Evolutionary conservation across 129 eudicot genomes (phyloP), one percentile per base, ranked within the genome.

Genomic region (Pseudognaphalium luteoalbum): DNA sequence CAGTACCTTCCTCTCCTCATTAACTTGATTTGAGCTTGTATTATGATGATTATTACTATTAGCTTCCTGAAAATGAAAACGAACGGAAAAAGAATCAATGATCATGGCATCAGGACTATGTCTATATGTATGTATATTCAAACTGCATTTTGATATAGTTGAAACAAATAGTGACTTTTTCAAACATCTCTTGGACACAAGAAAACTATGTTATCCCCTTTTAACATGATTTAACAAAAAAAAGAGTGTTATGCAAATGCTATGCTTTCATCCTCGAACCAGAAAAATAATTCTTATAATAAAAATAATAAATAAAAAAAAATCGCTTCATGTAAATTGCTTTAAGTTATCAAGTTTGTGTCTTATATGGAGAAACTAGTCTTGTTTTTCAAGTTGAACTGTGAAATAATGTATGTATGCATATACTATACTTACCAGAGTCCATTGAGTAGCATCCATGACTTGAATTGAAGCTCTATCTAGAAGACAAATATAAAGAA

Each of bases 391-490:
- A 25, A 3, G 47, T 41, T 41, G 47, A 41, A 41, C 47, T 60
- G 14, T 42, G 4, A 7, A 5, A 11, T 17, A 42, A 42, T 7
- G 3, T 29, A 22, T 60, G 66, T 60, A 20, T 60, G 54, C 54
- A 47, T 22, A 5, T 15, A 8, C 28, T 22, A 60, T 35, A 41
- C 73, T 69, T 12, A 69, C 73, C 59, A 42, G 59, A 37, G 14
- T 69, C 73, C 73, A 69, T 69, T 69, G 73, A 69, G 59, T 25
- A 69, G 73, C 73, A 42, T 69, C 73, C 73, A 69, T 69, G 73
- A 44, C 20, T 42, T 50, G 34, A 9, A 9, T 9, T 41, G 47
- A 41, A 9, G 47, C 12, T 41, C 47, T 41, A 9, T 39, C 47
- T 41, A 41, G 47, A 41, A 9, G 47, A 14, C 9, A 9, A 9